These are phyloP conservation scores for Exophiala viscosa DNA, from an alignment of 2,329 filamentous ascomycete species.

Conservation along the genomic window DNA sequence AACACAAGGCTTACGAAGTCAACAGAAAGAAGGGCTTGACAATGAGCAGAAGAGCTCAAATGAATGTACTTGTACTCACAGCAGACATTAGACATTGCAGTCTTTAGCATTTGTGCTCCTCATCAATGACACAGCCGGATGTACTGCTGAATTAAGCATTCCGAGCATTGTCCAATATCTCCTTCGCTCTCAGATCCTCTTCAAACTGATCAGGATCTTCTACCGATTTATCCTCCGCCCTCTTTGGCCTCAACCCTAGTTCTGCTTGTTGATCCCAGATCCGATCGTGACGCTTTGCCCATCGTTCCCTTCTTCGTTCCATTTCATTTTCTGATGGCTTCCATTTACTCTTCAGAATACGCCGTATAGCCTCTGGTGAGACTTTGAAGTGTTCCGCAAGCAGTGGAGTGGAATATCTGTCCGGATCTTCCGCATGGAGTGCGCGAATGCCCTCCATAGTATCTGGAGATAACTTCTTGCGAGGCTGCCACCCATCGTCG, in stretches of 20 bases:
- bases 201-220: slow-evolving; percentile 27
- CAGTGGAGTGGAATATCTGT: slow-evolving; percentile 68
- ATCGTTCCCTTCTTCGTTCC: slow-evolving; percentile 40
- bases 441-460: slow-evolving; percentile 85
- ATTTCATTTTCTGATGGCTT: slow-evolving; percentile 38
- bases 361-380: slow-evolving; percentile 79
- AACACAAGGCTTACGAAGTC: background rate
- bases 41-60: background rate
- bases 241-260: slow-evolving; percentile 55
- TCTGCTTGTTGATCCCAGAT: slow-evolving; percentile 47
- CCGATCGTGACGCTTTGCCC: slow-evolving; percentile 43
- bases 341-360: slow-evolving; percentile 67
- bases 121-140: slow-evolving; percentile 6
- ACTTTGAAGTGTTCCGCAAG: slow-evolving; percentile 78
- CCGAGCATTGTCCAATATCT: slow-evolving; percentile 23
- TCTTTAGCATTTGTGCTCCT: background rate
- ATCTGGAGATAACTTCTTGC: slow-evolving; percentile 85
- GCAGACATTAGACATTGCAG: background rate
- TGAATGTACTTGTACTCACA: slow-evolving; percentile 1
- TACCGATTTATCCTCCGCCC: slow-evolving; percentile 35
- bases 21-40: background rate
- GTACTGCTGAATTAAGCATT: slow-evolving; percentile 15
- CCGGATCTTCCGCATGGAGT: slow-evolving; percentile 72
- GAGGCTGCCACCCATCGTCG: slow-evolving; percentile 70
- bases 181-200: slow-evolving; percentile 22